These are phyloP conservation scores for Solanum lignicaule DNA, from an alignment of 257 asterid species.

Conservation along the genomic window DNA sequence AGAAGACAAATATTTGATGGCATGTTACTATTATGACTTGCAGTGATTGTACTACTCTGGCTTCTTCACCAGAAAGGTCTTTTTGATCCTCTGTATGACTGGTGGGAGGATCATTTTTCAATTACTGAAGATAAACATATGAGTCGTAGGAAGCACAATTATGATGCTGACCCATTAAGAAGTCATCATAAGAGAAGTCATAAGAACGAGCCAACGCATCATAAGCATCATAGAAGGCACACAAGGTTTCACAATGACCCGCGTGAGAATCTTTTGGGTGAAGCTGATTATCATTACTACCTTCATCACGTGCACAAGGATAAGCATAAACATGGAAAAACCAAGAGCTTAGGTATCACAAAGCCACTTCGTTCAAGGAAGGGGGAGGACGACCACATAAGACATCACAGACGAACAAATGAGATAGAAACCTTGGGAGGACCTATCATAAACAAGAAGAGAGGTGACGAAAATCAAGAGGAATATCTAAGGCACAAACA, in stretches of 20 bases:
- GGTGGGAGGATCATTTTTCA: slow-evolving; percentile 94
- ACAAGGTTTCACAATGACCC: slow-evolving; percentile 18
- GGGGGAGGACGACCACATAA: slow-evolving; percentile 20
- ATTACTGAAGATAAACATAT: slow-evolving; percentile 12
- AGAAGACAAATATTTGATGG: not conserved
- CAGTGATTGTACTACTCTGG: slow-evolving; percentile 72
- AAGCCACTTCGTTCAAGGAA: slow-evolving; percentile 15
- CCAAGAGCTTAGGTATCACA: slow-evolving; percentile 27
- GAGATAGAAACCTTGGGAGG: slow-evolving; percentile 19
- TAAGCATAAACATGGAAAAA: slow-evolving; percentile 49
- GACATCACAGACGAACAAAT: slow-evolving; percentile 32
- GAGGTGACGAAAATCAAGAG: slow-evolving; percentile 10
- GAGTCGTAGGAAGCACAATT: slow-evolving; percentile 11
- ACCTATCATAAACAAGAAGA: slow-evolving; percentile 2
- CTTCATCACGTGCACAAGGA: slow-evolving; percentile 73
- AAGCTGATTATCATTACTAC: slow-evolving; percentile 40
- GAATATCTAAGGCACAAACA: slow-evolving; percentile 13
- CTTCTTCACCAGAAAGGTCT: slow-evolving; percentile 81
- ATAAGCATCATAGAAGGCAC: slow-evolving; percentile 37
- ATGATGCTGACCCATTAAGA: slow-evolving; percentile 19
- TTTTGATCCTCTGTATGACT: slow-evolving; percentile 80
- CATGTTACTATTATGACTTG: slow-evolving; percentile 12
- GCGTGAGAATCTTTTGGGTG: slow-evolving; percentile 24
- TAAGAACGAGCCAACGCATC: slow-evolving; percentile 32
- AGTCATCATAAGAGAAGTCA: slow-evolving; percentile 20